A percentile compares a stretch with the other conserved stretches of the same genome.
Conservation (phyloP, 345 rosid species). For the Bruguiera sexangula region DNA sequence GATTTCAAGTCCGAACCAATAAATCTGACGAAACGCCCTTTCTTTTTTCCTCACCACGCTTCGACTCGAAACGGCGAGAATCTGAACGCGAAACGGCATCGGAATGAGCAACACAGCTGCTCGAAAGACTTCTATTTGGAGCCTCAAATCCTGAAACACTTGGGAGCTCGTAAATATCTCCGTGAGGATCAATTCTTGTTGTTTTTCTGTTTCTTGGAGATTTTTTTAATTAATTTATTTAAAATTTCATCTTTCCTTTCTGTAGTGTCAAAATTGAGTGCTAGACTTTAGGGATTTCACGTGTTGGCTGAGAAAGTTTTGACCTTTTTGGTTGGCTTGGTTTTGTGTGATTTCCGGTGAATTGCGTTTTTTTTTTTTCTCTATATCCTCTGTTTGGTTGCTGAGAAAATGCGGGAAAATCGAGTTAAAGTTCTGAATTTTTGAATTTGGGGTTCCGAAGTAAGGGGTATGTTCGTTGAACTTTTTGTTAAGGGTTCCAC, state of each 20-base stretch:
- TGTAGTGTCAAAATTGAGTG: not conserved
- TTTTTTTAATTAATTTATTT: not conserved
- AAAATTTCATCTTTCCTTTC: not conserved
- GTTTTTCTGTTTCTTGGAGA: not conserved
- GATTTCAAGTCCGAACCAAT: conserved; percentile 56
- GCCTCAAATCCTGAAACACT: not conserved
- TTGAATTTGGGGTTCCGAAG: conserved; percentile 5
- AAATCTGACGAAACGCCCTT: not conserved
- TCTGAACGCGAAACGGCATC: not conserved
- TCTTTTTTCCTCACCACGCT: no score
- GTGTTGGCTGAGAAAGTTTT: conserved; percentile 5
- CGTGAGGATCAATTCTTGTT: not conserved
- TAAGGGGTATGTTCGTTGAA: not conserved
- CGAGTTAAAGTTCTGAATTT: conserved; percentile 1
- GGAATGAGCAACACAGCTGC: not conserved
- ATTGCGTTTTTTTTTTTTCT: not conserved
- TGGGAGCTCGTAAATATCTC: not conserved
- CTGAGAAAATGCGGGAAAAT: conserved; percentile 18
- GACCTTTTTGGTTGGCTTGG: not conserved
- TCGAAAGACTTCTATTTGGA: not conserved
- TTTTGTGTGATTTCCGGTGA: not conserved
- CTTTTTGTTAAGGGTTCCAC: not conserved
- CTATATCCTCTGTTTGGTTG: conserved; percentile 17
- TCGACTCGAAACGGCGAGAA: not conserved
- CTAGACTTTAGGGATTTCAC: not conserved